phyloP scores from a whole-genome alignment of 768 basidiomycete genomes.

The Termitomyces sp. region DNA sequence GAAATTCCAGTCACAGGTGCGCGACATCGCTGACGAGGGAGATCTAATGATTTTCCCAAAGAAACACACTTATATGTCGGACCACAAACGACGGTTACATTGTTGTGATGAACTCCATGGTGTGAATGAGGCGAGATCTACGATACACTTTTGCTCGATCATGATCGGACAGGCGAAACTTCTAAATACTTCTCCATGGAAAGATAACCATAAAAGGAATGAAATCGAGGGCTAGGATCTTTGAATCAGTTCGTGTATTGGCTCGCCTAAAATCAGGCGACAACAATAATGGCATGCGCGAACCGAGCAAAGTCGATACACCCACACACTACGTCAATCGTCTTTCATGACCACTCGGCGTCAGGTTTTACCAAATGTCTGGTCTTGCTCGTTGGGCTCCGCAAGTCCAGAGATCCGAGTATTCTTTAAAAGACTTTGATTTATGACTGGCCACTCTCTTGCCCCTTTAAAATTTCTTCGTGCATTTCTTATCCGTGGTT shows the following conservation, averaged over 20 bases:
- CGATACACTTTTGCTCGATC: slow-evolving; percentile 12
- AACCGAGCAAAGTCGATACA: not conserved
- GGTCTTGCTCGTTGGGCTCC: not conserved
- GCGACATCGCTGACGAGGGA: slow-evolving; percentile 13
- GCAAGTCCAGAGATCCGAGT: not conserved
- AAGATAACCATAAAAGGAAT: not conserved
- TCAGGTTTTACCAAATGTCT: not conserved
- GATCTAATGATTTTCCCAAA: slow-evolving; percentile 1
- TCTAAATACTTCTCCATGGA: not conserved
- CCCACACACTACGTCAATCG: not conserved
- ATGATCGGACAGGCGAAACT: slow-evolving; percentile 9
- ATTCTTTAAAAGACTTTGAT: not conserved
- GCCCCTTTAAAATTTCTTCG: not conserved
- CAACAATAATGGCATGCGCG: not conserved
- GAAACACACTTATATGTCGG: slow-evolving; percentile 10
- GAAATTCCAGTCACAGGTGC: slow-evolving; percentile 27
- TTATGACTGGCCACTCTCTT: not conserved
- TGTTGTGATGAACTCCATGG: slow-evolving; percentile 9
- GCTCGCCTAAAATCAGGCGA: not conserved
- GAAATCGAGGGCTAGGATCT: not conserved
- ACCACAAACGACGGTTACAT: slow-evolving; percentile 11
- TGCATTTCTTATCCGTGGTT: not conserved
- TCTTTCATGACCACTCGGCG: not conserved
- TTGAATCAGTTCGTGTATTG: not conserved
- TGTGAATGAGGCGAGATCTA: slow-evolving; percentile 7